Evolutionary conservation across 2,329 filamentous ascomycete genomes (phyloP), one percentile per base, ranked within the genome.

Genomic region (Curvularia lunata): DNA sequence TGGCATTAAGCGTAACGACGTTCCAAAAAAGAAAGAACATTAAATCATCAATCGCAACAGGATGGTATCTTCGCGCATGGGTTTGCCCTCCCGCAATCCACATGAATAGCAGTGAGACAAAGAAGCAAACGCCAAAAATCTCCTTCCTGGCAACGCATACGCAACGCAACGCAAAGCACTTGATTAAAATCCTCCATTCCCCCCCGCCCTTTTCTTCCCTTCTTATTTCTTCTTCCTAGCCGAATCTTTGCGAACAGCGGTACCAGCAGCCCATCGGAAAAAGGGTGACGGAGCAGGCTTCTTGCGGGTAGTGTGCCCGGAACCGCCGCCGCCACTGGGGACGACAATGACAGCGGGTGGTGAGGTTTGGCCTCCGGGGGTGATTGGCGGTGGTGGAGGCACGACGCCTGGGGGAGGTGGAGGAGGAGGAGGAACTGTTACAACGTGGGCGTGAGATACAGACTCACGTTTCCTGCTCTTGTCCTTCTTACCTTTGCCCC

Each of bases 191-290:
- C 32, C 13, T 46, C 18, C 6, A 4, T 4, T 25, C 23, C 23
- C 23, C 4, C 4, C 4, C 2, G 1, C 23, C 43, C 5, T 30
- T 30, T 8, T 8, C 9, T 32, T 5, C 27, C 18, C 9, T 45
- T 30, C 18, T 45, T 30, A 51, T 16, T 50, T 61, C 58, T 61
- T 63, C 50, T 54, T 57, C 38, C 52, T 57, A 16, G 19, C n/a
- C 27, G 54, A 41, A 12, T 55, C 53, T 28, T 55, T 55, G 30
- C 53, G 53, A 27, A 25, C 21, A 42, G 25, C 34, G 16, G 34
- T 56, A 21, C 61, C 61, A 37, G 68, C 68, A 48, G 66, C 66
- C 69, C 69, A 71, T 48, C 65, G 54, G 32, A 71, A 60, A 52
- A 72, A 68, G 7, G 58, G 58, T 19, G 54, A 49, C 6, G 62